Conservation (phyloP, 805 yeast species). For the Babjeviella inositovora region DNA sequence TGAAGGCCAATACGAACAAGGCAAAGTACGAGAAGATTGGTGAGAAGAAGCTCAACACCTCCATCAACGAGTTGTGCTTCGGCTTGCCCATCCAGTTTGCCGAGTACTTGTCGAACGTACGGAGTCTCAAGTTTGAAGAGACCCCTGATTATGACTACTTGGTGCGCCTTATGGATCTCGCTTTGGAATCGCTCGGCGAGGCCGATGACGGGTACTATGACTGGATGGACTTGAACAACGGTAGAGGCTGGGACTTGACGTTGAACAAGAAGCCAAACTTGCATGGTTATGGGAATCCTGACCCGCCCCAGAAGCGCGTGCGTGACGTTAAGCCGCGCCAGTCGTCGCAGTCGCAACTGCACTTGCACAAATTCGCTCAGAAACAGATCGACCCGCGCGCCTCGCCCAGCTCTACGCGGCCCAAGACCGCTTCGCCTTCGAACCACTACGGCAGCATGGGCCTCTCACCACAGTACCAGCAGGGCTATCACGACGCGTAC, state of each 20-base stretch:
- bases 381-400: too few relatives aligned
- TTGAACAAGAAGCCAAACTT: slow-evolving; percentile 66
- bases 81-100: slow-evolving; percentile 63
- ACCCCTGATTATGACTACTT: slow-evolving; percentile 66
- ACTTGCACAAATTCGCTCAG: too few relatives aligned
- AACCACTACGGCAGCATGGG: too few relatives aligned
- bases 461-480: too few relatives aligned
- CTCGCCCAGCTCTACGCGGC: too few relatives aligned
- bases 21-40: slow-evolving; percentile 76
- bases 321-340: too few relatives aligned
- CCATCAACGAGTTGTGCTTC: slow-evolving; percentile 42
- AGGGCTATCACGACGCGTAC: too few relatives aligned
- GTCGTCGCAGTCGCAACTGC: too few relatives aligned
- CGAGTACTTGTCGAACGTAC: slow-evolving; percentile 52
- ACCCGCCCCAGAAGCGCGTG: too few relatives aligned
- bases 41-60: slow-evolving; percentile 58
- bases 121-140: slow-evolving; percentile 61
- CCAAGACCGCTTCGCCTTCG: too few relatives aligned
- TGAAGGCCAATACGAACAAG: slow-evolving; percentile 76
- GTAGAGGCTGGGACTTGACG: slow-evolving; percentile 68
- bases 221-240: slow-evolving; percentile 70
- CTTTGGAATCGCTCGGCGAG: slow-evolving; percentile 39
- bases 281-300: slow-evolving; percentile 71
- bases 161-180: slow-evolving; percentile 41
- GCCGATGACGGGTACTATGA: slow-evolving; percentile 57